Conservation (phyloP, 2,329 filamentous ascomycete genomes). For the Fusarium secorum region DNA sequence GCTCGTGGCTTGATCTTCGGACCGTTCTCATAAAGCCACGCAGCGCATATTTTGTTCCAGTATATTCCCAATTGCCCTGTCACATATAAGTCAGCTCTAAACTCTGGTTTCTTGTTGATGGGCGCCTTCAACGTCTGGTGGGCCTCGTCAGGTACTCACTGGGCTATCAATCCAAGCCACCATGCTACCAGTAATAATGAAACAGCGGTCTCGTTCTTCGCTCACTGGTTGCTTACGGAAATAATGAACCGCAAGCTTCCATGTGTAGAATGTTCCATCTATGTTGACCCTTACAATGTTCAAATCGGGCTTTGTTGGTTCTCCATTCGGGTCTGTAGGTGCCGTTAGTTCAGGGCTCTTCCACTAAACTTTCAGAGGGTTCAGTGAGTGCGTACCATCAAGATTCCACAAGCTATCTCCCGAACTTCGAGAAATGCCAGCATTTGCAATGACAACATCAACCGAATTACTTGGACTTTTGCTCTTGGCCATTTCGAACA, state of each 20-base stretch:
- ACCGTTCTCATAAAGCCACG: constrained; percentile 31
- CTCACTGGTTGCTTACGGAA: constrained; percentile 52
- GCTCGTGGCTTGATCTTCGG: constrained; percentile 39
- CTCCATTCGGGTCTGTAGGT: constrained; percentile 14
- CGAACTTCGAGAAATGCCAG: constrained; percentile 50
- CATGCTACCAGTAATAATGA: constrained; percentile 59
- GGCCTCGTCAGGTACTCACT: constrained; percentile 5
- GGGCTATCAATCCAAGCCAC: constrained; percentile 57
- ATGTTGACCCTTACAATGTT: constrained; percentile 53
- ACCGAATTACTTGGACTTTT: constrained; percentile 50
- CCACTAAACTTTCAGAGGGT: not conserved
- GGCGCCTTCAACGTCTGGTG: rapidly evolving
- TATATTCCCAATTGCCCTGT: constrained; percentile 37
- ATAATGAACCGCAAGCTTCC: constrained; percentile 56
- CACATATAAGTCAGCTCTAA: rapidly evolving
- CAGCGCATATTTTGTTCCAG: constrained; percentile 28
- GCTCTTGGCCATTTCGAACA: constrained; percentile 51
- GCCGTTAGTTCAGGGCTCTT: not conserved
- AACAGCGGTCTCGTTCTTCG: constrained; percentile 53
- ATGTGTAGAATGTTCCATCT: constrained; percentile 54
- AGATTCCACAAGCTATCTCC: constrained; percentile 51
- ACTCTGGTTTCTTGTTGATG: not conserved
- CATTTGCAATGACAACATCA: constrained; percentile 58
- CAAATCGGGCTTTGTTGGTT: constrained; percentile 49
- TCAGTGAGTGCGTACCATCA: constrained; percentile 42